phyloP scores from a whole-genome alignment of 2,329 filamentous ascomycete genomes.

The Fusarium papillatum region DNA sequence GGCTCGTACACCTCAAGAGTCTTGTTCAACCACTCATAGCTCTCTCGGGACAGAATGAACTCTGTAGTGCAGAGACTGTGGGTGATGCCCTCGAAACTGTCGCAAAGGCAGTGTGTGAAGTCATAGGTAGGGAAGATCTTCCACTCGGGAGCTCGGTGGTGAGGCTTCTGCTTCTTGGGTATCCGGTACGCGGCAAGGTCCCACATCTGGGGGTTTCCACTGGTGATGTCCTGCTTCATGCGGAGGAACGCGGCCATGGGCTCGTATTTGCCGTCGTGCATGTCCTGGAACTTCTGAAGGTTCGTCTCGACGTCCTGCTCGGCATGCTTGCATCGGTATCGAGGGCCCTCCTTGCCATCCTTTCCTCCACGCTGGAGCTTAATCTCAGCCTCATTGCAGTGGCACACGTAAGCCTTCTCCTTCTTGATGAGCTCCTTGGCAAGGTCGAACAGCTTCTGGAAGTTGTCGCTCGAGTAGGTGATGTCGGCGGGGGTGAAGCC shows the following conservation, averaged over 20 bases:
- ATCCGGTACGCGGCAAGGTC: conserved; percentile 94
- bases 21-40: conserved; percentile 93
- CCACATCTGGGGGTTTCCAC: conserved; percentile 96
- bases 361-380: conserved; percentile 89
- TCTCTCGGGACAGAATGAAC: conserved; percentile 86
- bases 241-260: conserved; percentile 86
- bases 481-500: conserved; percentile 82
- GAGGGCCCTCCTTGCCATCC: conserved; percentile 71
- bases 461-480: conserved; percentile 93
- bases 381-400: conserved; percentile 86
- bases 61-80: conserved; percentile 96
- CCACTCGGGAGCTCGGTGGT: conserved; percentile 90
- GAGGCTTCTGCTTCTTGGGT: conserved; percentile 76
- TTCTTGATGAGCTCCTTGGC: conserved; percentile 86
- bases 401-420: conserved; percentile 86
- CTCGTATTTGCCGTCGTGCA: conserved; percentile 93
- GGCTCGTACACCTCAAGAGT: conserved; percentile 87
- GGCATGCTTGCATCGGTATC: conserved; percentile 87
- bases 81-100: conserved; percentile 92
- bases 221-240: conserved; percentile 92
- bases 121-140: conserved; percentile 97
- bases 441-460: conserved; percentile 87
- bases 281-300: conserved; percentile 85
- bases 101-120: conserved; percentile 90
- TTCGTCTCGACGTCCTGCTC: conserved; percentile 82